These are phyloP conservation scores for Elasticomyces elasticus DNA, from an alignment of 495 filamentous ascomycete species.

Conservation along the genomic window DNA sequence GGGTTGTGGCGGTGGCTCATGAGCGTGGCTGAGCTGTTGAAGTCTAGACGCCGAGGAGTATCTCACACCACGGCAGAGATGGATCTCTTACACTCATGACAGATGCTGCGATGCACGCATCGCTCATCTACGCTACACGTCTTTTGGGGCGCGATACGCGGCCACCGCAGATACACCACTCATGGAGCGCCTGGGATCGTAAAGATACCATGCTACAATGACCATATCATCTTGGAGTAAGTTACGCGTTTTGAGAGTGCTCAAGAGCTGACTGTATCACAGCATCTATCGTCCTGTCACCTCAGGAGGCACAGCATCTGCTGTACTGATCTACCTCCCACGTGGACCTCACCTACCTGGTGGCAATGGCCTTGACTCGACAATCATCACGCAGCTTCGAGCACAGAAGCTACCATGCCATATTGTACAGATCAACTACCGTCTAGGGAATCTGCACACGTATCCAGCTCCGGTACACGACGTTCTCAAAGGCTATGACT, in stretches of 20 bases:
- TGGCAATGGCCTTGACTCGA: not conserved
- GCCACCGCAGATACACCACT: not conserved
- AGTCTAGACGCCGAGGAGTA: not conserved
- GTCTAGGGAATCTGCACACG: conserved; percentile 12
- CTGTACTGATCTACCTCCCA: conserved; percentile 33
- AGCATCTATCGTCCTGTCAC: not conserved
- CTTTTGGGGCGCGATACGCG: not conserved
- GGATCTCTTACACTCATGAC: too few species aligned
- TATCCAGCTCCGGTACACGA: conserved; percentile 37
- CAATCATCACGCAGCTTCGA: conserved; percentile 13
- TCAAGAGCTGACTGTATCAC: not conserved
- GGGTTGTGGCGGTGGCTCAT: too few species aligned
- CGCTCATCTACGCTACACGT: not conserved
- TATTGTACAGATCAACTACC: conserved; percentile 32
- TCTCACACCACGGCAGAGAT: not conserved
- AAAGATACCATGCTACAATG: conserved; percentile 25
- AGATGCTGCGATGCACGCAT: not conserved
- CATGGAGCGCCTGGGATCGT: conserved; percentile 8
- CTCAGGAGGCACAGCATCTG: conserved; percentile 3
- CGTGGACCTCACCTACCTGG: conserved; percentile 20
- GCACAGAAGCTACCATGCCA: conserved; percentile 11
- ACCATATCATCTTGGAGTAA: conserved; percentile 29
- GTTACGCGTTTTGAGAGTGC: not conserved
- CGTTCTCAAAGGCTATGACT: conserved; percentile 36
- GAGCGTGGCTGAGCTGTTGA: too few species aligned